Evolutionary conservation across 257 asterid species (phyloP).

Genomic region (Solanum etuberosum): DNA sequence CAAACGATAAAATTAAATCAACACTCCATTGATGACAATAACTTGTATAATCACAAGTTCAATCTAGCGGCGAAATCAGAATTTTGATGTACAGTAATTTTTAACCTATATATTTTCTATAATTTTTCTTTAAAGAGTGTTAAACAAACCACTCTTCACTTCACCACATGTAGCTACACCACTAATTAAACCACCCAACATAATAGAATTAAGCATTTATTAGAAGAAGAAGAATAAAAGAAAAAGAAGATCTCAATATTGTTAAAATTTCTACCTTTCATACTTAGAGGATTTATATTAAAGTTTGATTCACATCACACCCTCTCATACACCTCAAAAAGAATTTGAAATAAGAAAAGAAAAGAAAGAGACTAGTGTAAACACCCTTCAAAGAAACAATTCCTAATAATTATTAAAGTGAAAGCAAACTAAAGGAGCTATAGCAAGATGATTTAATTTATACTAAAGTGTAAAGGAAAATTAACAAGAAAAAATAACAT

Average conservation of each 20-base stretch:
- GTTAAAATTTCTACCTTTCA: neutral
- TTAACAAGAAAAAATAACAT: constrained; percentile 5
- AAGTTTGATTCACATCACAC: neutral
- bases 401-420: neutral
- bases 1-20: neutral
- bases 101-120: neutral
- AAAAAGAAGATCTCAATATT: neutral
- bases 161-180: neutral
- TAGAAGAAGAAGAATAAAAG: neutral
- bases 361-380: neutral
- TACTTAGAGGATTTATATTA: neutral
- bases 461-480: neutral
- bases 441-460: neutral
- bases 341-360: neutral
- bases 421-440: neutral
- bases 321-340: neutral
- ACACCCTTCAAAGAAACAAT: neutral
- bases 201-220: neutral
- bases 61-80: neutral
- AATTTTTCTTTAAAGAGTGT: too few species aligned
- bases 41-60: neutral
- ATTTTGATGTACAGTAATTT: too few species aligned
- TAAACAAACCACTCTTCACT: too few species aligned
- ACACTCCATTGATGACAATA: neutral
- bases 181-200: neutral